These are phyloP conservation scores for Lentinus polychrous DNA, from an alignment of 1,284 basidiomycete genomes.

Conservation along the genomic window DNA sequence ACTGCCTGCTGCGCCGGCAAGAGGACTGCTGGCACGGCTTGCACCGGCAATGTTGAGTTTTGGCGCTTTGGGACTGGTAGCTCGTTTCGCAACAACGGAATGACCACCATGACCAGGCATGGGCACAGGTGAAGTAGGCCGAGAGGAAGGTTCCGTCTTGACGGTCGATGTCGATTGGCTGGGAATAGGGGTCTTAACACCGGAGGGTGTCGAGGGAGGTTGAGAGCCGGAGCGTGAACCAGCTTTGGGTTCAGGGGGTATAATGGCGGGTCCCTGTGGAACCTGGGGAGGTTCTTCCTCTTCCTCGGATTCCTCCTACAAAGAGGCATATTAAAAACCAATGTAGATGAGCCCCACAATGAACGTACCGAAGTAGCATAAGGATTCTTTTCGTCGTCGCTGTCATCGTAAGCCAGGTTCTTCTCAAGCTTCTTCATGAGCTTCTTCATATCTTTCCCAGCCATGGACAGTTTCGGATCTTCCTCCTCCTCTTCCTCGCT, in stretches of 20 bases:
- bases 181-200: slow-evolving; percentile 22
- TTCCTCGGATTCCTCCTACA: slow-evolving; percentile 56
- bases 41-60: slow-evolving; percentile 43
- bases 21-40: slow-evolving; percentile 52
- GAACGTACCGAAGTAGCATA: slow-evolving; percentile 67
- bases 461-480: slow-evolving; percentile 50
- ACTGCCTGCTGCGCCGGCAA: slow-evolving; percentile 28
- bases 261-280: slow-evolving; percentile 52
- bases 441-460: slow-evolving; percentile 74
- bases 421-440: slow-evolving; percentile 68
- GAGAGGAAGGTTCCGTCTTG: slow-evolving; percentile 32
- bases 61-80: slow-evolving; percentile 67
- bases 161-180: slow-evolving; percentile 28
- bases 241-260: slow-evolving; percentile 36
- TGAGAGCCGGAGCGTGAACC: slow-evolving; percentile 27
- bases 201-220: slow-evolving; percentile 17
- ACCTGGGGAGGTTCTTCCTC: slow-evolving; percentile 46
- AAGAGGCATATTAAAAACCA: slow-evolving; percentile 2
- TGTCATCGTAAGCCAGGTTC: slow-evolving; percentile 76
- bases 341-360: slow-evolving; percentile 3
- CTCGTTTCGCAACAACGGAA: slow-evolving; percentile 74
- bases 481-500: slow-evolving; percentile 69
- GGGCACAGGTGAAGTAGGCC: slow-evolving; percentile 50
- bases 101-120: slow-evolving; percentile 54
- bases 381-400: slow-evolving; percentile 75